Evolutionary conservation across 768 basidiomycete genomes (phyloP).

Genomic region (Lactarius deliciosus): DNA sequence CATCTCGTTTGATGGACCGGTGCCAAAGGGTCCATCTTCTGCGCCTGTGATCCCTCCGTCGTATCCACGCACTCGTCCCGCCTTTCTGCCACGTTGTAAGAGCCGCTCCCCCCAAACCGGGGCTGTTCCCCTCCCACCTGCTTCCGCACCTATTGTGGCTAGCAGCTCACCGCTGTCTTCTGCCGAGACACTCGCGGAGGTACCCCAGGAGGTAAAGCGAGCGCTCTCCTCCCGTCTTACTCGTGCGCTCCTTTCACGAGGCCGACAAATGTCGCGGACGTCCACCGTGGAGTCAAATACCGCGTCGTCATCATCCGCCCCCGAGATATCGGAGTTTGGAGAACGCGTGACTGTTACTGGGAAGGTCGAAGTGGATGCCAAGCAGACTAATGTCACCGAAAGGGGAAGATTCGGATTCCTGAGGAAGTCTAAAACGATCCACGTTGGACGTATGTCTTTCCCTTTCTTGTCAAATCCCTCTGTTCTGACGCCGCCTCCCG

Average conservation of each 20-base stretch:
- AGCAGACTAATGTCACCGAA: conserved; percentile 4
- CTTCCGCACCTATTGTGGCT: background rate
- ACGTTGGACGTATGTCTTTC: background rate
- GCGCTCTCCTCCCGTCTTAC: conserved; percentile 21
- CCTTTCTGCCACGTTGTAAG: conserved; percentile 14
- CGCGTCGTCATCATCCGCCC: background rate
- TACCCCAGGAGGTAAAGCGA: conserved; percentile 7
- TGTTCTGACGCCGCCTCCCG: background rate
- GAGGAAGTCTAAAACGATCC: conserved; percentile 22
- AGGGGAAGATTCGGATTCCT: conserved; percentile 21
- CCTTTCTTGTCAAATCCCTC: background rate
- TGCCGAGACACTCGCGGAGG: conserved; percentile 21
- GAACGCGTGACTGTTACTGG: background rate
- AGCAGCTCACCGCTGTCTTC: conserved; percentile 23
- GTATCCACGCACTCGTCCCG: conserved; percentile 1
- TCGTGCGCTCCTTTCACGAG: conserved; percentile 6
- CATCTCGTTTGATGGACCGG: conserved; percentile 24
- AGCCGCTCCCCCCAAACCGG: background rate
- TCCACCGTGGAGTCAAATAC: conserved; percentile 1
- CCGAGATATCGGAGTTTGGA: conserved; percentile 15
- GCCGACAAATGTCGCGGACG: conserved; percentile 2
- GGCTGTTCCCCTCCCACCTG: background rate
- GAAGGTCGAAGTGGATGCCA: conserved; percentile 5
- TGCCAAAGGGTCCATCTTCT: background rate
- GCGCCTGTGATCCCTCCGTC: conserved; percentile 13